Base-by-base conservation (phyloP, 352 stramenopile genomes). In the Pythium dissimile region DNA sequence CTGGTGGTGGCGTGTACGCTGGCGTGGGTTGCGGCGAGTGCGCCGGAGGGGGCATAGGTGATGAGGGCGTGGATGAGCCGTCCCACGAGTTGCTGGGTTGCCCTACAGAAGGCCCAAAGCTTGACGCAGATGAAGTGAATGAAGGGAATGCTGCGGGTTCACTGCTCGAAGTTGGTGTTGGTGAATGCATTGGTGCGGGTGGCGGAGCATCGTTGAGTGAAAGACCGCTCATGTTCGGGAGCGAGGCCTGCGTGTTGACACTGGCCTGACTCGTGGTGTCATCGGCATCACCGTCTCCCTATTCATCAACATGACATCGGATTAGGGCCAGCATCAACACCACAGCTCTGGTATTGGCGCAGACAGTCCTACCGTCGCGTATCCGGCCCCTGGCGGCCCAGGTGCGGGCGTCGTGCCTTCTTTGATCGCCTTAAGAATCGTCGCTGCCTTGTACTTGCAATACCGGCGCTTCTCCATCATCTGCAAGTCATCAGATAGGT, bases 391-490 rank as follows among this genome's bases (percentile, higher is more conserved):
- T 12, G 80, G 84, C 21, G 82, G 88, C 16, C 93, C 92, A 27
- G 95, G 88, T 2, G 72, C 86, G 1, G 89, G 88, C 12, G 73
- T 64, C 38, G 78, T 75, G 20, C 95, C 93, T 63, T 98, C 91
- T 62, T 98, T 98, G 43, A 98, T 90, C 11, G 92, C 92, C 64
- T 98, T 98, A 18, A 98, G 70, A 70, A 98, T 98, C 21, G 97
- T 96, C 0, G 93, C 94, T 5, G 93, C 92, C 57, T 98, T 98
- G 83, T 90, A 98, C 70, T 98, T 98, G 69, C 85, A 94, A 70
- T 98, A 98, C n/a, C 77, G 74, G 27, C 81, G 75, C 64, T 98
- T 96, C 66, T 97, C 86, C 28, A 86, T 59, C 60, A 97, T 75
- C 69, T 91, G 28, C 7, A 37, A 18, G 8, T 12, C n/a, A 31